phyloP scores from a whole-genome alignment of 768 basidiomycete species.

The Fibroporia radiculosa region DNA sequence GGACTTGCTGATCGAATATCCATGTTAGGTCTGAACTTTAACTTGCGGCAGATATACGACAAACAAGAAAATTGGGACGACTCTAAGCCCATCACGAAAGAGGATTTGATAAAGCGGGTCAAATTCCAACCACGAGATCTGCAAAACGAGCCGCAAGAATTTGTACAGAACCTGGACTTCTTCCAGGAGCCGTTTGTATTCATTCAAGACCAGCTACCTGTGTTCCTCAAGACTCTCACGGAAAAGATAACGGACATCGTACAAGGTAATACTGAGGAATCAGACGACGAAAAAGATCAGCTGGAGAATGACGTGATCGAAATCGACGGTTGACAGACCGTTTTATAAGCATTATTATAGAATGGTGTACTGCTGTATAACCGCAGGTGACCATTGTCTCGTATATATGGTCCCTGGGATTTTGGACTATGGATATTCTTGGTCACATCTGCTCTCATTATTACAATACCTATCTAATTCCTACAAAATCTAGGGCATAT shows the following conservation, averaged over 20 bases:
- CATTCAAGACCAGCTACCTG: slow-evolving; percentile 51
- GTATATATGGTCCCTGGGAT: too few relatives aligned
- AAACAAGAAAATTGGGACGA: background rate
- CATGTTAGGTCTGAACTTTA: slow-evolving; percentile 55
- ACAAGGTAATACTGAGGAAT: slow-evolving; percentile 22
- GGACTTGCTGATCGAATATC: background rate
- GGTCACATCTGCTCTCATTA: too few relatives aligned
- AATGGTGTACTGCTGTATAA: too few relatives aligned
- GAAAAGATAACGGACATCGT: slow-evolving; percentile 36
- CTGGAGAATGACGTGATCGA: slow-evolving; percentile 11
- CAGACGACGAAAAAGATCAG: slow-evolving; percentile 14
- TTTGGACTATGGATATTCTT: too few relatives aligned
- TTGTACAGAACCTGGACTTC: slow-evolving; percentile 54
- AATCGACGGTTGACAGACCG: background rate
- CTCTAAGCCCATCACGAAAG: slow-evolving; percentile 4
- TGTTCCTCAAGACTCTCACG: slow-evolving; percentile 59
- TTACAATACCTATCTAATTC: too few relatives aligned
- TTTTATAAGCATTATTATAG: too few relatives aligned
- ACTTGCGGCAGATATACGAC: slow-evolving; percentile 10
- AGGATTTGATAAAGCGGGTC: slow-evolving; percentile 38
- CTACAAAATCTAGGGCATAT: too few relatives aligned
- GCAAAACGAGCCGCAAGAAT: slow-evolving; percentile 50
- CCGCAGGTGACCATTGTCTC: too few relatives aligned
- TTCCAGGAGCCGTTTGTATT: slow-evolving; percentile 63
- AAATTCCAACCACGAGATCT: slow-evolving; percentile 60